These are phyloP conservation scores for Lenzites betulinus DNA, from an alignment of 768 basidiomycete species.

Conservation along the genomic window DNA sequence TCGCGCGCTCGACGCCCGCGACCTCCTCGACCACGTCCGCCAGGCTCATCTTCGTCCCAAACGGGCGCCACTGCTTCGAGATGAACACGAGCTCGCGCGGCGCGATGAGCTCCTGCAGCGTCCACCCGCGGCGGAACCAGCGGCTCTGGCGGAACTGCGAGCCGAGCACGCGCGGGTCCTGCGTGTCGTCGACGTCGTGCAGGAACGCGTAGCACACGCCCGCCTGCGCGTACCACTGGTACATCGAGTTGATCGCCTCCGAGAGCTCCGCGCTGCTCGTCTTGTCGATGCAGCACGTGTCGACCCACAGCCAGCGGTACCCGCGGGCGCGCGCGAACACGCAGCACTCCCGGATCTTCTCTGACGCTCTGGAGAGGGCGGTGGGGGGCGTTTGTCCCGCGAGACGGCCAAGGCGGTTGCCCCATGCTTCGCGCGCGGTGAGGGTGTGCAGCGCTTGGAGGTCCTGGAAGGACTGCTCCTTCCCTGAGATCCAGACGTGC, in stretches of 20 bases:
- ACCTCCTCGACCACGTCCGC: conserved; percentile 9
- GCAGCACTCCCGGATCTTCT: conserved; percentile 16
- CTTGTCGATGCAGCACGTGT: conserved; percentile 21
- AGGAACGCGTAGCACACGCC: conserved; percentile 10
- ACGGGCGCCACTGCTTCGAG: conserved; percentile 3
- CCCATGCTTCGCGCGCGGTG: neutral
- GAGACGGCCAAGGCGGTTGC: neutral
- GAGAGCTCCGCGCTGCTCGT: conserved; percentile 20
- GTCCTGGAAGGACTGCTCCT: conserved; percentile 15
- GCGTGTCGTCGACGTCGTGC: conserved; percentile 7
- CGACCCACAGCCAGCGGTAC: conserved; percentile 8
- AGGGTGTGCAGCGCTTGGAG: conserved; percentile 5
- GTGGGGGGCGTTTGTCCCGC: neutral
- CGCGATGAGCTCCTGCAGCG: conserved; percentile 14
- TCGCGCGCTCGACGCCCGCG: conserved; percentile 4
- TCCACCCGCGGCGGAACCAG: conserved; percentile 14
- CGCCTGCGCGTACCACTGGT: conserved; percentile 11
- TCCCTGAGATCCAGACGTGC: conserved; percentile 13
- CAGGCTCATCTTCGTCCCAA: conserved; percentile 10
- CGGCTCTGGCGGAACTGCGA: conserved; percentile 12
- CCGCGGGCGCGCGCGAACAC: neutral
- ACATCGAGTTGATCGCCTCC: conserved; percentile 21
- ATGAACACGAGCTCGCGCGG: conserved; percentile 3
- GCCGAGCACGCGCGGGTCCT: neutral
- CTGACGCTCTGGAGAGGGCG: neutral